Base-by-base conservation (phyloP, 305 asterid genomes). In the Solanum hybrid region DNA sequence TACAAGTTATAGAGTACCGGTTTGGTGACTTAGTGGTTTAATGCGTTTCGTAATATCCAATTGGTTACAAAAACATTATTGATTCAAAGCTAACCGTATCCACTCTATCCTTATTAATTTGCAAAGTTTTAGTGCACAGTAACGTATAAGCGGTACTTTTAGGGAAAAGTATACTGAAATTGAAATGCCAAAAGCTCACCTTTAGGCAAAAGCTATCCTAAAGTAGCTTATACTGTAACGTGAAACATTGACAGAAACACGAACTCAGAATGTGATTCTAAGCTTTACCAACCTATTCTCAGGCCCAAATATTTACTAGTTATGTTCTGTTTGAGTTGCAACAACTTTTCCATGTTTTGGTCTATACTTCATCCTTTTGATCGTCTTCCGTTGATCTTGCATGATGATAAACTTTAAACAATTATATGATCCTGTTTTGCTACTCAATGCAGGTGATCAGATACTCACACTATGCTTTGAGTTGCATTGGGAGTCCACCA, bases 401-500 rank as follows among this genome's bases (percentile, higher is more conserved):
- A 13, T 39, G 35, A 78, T 78, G 57, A 39, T 81, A 39, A n/a
- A 20, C 35, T 8, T 51, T 51, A 51, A 46, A 51, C 40, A 84
- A 84, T 51, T 57, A 20, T 31, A 51, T 20, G 31, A 16, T 29
- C 75, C 31, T 34, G 67, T 89, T 8, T 11, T 29, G 51, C 88
- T 9, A 87, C 77, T 83, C 69, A 87, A 81, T 90, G 91, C 92
- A 97, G 99, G 94, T 95, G 71, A 95, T 96, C 90, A 94, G 99
- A 92, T 97, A 97, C 90, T 91, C 95, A 7, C 98, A 96, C 90
- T 97, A 95, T 91, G 97, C 96, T 6, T 89, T 94, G 86, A 93
- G 91, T 90, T 93, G 96, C 94, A 12, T 93, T 6, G 96, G 95
- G n/a, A 91, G 24, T 88, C 93, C 98, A 40, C 98, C 98, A 18